Base-by-base conservation (phyloP, 2,329 filamentous ascomycete genomes). In the Coleophoma crateriformis region DNA sequence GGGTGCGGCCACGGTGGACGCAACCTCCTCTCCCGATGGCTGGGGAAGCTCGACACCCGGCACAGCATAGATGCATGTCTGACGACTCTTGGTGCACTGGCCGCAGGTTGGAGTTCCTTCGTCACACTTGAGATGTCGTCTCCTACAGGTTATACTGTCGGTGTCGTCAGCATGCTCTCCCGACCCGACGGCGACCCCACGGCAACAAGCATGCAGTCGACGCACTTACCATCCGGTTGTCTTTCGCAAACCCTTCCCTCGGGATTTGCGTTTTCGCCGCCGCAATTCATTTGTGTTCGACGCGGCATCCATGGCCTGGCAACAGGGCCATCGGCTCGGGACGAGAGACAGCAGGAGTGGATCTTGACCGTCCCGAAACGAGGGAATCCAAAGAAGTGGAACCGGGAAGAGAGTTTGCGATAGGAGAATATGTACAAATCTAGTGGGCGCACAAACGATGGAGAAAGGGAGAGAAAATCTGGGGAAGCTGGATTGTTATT, bases 91-190 rank as follows among this genome's bases (percentile, higher is more conserved):
- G 14, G 63, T 58, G 58, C 72, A 76, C 54, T 68, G 69, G 35
- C 67, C 66, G 54, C 72, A 75, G 33, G 65, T 59, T 13, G 71
- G 72, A 53, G 67, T 69, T 32, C 62, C 61, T 59, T 75, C 72
- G 53, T 73, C 71, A 55, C 73, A 75, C 63, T 75, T 75, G 50
- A 74, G 68, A 50, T 74, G 68, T 47, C 73, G 61, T 47, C 63
- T 63, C 47, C 70, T 66, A 58, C 71, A 74, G 12, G 68, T 70
- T 33, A 69, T 60, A 57, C 70, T 72, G 51, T 51, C 22, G 32
- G 17, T 60, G 45, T 33, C 7, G n/a, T 41, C 19, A 41, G 17
- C 32, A 33, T 48, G 41, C 20, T 40, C 17, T 38, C 33, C 33
- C 15, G 22, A 27, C 7, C 3, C 5, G 27, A 27, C 27, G 6